Evolutionary conservation across 2,329 filamentous ascomycete genomes (phyloP), one percentile per base, ranked within the genome.

Genomic region (Cladobotryum mycophilum): DNA sequence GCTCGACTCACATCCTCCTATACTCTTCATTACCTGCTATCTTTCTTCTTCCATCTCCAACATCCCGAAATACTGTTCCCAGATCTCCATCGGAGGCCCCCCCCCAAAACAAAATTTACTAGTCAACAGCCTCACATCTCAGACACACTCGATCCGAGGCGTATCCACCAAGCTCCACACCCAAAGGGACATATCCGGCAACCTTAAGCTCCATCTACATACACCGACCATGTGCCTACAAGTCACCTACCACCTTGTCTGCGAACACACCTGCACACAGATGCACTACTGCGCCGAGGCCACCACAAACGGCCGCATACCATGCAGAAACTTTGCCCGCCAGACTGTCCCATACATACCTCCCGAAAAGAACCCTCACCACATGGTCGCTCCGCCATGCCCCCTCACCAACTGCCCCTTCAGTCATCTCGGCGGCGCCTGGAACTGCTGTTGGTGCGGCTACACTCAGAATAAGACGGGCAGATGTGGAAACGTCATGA

Each of bases 361-460:
- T 15, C 75, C 75, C 15, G 68, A 73, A 5, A 69, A 70, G 54
- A 72, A 71, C 58, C 6, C 14, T 17, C 36, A 38, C 17, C 55
- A 57, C 15, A 53, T 64, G 22, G 70, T 71, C 44, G 68, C 70
- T 52, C 56, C 55, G 73, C 74, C 41, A 61, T 78, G 50, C 56
- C 69, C 7, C 35, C 52, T 50, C n/a, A 18, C 45, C 20, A 65
- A 67, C 45, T 79, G 76, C 49, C 75, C 76, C 7, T 79, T 76
- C 56, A 74, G 77, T 62, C 63, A 65, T 44, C 71, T 72, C 52
- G 71, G 74, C 51, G 68, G 76, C 33, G 70, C 62, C 55, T 80
- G 76, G 76, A 76, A 76, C 62, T 79, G 76, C 62, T 79, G 76
- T 62, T 79, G 75, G 75, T 79, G 76, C 52, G 76, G 76, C 25